A percentile compares a stretch with the other conserved stretches of the same genome.
phyloP scores from a whole-genome alignment of 2,329 filamentous ascomycete species.

The Aspergillus ruber region DNA sequence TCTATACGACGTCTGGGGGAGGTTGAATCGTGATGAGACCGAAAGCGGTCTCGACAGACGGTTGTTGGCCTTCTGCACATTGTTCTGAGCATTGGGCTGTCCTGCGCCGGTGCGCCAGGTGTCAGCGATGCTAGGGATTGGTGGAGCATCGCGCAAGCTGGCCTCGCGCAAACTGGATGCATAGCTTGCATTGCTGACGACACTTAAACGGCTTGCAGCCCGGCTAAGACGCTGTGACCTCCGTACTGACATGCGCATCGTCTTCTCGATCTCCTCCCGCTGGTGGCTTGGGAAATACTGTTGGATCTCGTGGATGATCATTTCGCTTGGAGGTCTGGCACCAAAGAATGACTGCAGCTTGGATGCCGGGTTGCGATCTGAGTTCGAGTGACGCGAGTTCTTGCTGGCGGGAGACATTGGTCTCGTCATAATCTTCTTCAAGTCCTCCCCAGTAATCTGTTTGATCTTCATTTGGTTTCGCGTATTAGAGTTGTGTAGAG shows the following conservation, averaged over 20 bases:
- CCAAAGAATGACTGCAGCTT: slow-evolving; percentile 67
- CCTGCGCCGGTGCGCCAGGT: slow-evolving; percentile 63
- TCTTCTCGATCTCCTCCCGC: slow-evolving; percentile 90
- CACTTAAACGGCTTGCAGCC: slow-evolving; percentile 86
- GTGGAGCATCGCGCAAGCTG: slow-evolving; percentile 75
- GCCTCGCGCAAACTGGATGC: slow-evolving; percentile 85
- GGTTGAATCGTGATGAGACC: slow-evolving; percentile 49
- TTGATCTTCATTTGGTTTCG: slow-evolving; percentile 82
- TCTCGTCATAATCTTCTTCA: slow-evolving; percentile 77
- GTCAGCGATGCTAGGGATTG: slow-evolving; percentile 91
- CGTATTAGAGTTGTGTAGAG: slow-evolving; percentile 57
- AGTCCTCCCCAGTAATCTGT: slow-evolving; percentile 80
- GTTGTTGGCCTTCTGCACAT: slow-evolving; percentile 32
- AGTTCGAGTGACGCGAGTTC: slow-evolving; percentile 19
- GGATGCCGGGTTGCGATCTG: slow-evolving; percentile 30
- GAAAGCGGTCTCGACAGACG: slow-evolving; percentile 54
- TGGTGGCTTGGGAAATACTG: slow-evolving; percentile 97
- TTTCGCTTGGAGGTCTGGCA: slow-evolving; percentile 85
- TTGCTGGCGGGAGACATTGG: slow-evolving; percentile 64
- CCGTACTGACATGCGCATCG: slow-evolving; percentile 84
- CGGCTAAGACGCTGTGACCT: slow-evolving; percentile 86
- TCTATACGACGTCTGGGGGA: slow-evolving; percentile 61
- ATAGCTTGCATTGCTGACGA: slow-evolving; percentile 87
- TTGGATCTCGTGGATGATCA: slow-evolving; percentile 92
- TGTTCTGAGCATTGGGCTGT: slow-evolving; percentile 3